phyloP scores from a whole-genome alignment of 331 rosid species.

The Stylosanthes scabra region DNA sequence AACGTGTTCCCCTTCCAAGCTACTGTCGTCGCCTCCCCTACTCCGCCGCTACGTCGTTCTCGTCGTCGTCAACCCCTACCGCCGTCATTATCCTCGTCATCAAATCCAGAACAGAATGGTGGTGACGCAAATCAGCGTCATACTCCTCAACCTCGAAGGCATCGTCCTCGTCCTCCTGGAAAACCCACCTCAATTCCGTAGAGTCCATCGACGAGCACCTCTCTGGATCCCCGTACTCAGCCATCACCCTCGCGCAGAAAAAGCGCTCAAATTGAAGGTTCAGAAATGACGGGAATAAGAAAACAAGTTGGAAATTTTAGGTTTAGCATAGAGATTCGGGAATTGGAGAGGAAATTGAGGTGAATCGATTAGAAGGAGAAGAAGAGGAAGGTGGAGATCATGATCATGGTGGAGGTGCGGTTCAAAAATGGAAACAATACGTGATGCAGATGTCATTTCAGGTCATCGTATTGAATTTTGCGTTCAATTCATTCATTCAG shows the following conservation, averaged over 20 bases:
- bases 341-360: background rate
- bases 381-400: background rate
- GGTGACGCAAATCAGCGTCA: conserved; percentile 52
- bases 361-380: background rate
- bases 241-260: conserved; percentile 42
- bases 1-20: no score
- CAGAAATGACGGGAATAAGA: background rate
- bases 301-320: conserved; percentile 23
- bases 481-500: background rate
- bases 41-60: no score
- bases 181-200: conserved; percentile 93
- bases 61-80: conserved; percentile 50
- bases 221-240: conserved; percentile 60
- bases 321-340: conserved; percentile 37
- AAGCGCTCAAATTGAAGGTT: conserved; percentile 10
- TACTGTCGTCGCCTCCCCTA: no score
- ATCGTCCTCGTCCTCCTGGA: conserved; percentile 80
- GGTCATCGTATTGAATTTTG: background rate
- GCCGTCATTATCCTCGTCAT: conserved; percentile 87
- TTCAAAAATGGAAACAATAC: background rate
- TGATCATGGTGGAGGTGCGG: background rate
- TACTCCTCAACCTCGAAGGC: conserved; percentile 71
- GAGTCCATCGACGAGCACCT: conserved; percentile 71
- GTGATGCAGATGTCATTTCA: background rate
- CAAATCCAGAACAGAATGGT: conserved; percentile 59